Conservation (phyloP, 2,329 filamentous ascomycete species). For the Neurospora crassa region DNA sequence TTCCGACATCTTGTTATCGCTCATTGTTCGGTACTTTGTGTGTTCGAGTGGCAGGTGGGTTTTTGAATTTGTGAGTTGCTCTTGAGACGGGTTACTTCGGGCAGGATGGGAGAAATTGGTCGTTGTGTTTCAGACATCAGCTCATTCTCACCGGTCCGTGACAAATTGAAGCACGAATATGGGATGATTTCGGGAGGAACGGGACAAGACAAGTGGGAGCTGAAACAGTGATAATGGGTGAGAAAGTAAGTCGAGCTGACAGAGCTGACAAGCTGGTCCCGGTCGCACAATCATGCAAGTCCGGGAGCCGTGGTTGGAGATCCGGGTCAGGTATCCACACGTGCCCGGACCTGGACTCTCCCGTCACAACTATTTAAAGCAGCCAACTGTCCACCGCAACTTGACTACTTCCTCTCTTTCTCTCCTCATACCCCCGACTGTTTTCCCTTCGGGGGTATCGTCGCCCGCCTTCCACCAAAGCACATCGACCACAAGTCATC, state of each 20-base stretch:
- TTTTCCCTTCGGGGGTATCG: constrained; percentile 1
- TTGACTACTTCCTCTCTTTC: constrained; percentile 1
- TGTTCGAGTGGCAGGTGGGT: neutral
- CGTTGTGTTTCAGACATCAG: neutral
- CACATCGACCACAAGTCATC: neutral
- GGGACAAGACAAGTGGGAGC: neutral
- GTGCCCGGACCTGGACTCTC: neutral
- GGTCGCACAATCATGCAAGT: neutral
- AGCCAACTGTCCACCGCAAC: neutral
- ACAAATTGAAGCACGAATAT: neutral
- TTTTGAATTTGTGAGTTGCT: neutral
- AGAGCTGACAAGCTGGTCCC: neutral
- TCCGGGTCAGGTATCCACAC: neutral
- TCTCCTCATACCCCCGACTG: constrained; percentile 11
- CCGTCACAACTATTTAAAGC: neutral
- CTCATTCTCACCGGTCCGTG: neutral
- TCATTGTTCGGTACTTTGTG: neutral
- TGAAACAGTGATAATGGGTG: neutral
- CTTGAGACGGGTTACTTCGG: neutral
- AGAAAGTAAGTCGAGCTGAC: neutral
- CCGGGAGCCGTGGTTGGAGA: neutral
- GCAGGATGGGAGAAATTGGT: constrained; percentile 1
- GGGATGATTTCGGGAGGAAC: neutral
- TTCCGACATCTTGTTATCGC: constrained; percentile 6
- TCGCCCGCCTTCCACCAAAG: neutral